Conservation (phyloP, 768 basidiomycete species). For the Polyporus arcularius region DNA sequence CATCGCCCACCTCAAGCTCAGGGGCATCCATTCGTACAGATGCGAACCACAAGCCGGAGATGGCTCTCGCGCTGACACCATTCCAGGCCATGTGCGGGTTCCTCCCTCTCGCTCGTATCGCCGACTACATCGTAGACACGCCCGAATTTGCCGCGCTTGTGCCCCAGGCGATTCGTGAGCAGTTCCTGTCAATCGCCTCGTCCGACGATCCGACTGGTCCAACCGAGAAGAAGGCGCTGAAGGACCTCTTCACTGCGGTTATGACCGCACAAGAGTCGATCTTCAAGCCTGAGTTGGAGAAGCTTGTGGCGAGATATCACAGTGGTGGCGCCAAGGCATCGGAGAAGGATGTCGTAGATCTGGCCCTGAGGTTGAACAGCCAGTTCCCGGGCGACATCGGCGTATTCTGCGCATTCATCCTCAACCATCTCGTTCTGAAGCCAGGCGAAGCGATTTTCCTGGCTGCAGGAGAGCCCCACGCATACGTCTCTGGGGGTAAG, state of each 20-base stretch:
- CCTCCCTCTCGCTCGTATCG: conserved; percentile 75
- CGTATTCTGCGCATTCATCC: conserved; percentile 85
- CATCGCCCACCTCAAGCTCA: not conserved
- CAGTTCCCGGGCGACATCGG: conserved; percentile 95
- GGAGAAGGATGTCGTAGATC: conserved; percentile 53
- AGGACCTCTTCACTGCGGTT: conserved; percentile 74
- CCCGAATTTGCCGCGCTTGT: conserved; percentile 81
- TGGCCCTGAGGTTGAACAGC: conserved; percentile 60
- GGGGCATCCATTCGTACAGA: conserved; percentile 47
- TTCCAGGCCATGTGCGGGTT: conserved; percentile 95
- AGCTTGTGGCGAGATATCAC: conserved; percentile 65
- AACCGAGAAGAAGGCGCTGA: conserved; percentile 63
- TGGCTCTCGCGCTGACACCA: conserved; percentile 94
- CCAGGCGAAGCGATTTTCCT: conserved; percentile 93
- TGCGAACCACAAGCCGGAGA: conserved; percentile 97
- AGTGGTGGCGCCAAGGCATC: conserved; percentile 39
- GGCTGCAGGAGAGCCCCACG: conserved; percentile 95
- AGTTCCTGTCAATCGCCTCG: conserved; percentile 52
- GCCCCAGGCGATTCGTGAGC: conserved; percentile 49
- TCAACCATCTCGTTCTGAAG: conserved; percentile 81
- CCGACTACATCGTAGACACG: conserved; percentile 60
- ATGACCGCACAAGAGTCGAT: conserved; percentile 69
- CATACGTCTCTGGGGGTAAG: conserved; percentile 91
- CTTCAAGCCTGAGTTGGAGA: conserved; percentile 55
- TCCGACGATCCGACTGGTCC: conserved; percentile 44